Base-by-base conservation (phyloP, 2,329 filamentous ascomycete genomes). In the Thelonectria olida region DNA sequence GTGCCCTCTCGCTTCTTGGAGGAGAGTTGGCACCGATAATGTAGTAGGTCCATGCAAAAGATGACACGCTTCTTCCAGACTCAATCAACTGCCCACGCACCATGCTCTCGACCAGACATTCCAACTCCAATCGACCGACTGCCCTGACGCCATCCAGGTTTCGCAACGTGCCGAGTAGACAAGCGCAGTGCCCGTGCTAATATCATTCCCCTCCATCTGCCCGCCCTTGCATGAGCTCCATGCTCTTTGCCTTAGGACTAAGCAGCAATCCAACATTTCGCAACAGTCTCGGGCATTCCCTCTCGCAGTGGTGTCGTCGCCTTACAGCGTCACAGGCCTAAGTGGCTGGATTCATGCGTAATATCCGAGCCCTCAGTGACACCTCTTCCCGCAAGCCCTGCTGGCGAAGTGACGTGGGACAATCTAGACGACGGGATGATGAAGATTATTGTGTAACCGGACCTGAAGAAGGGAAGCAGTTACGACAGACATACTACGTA, bases 311-410 rank as follows among this genome's bases (percentile, higher is more conserved):
- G 31, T 22, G 42, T 44, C 52, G 28, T 54, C 38, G 50, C 49
- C 12, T 54, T 38, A 55, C 50, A 17, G 23, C 50, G 39, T 28
- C 50, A 38, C 22, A 36, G 44, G 25, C n/a, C 51, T 38, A 55
- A 51, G 61, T 64, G 54, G 57, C 50, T 49, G 25, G 50, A 34
- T 48, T 48, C 41, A 27, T 50, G 67, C 68, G 20, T 28, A 62
- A 68, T 71, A 71, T 60, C 48, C 60, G 36, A 9, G n/a, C 41
- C 51, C 9, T 42, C 54, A 53, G 60, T 59, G 57, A 59, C 45
- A 55, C 51, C 38, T 52, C 22, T 39, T 41, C 22, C 19, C 49
- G 31, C 22, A 39, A 47, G 28, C n/a, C 28, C 31, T 23, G 48
- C 41, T 52, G 48, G n/a, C 49, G 28, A 45, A 50, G 45, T 60